Evolutionary conservation across 768 basidiomycete genomes (phyloP), one percentile per base, ranked within the genome.

Genomic region (Coprinopsis cinerea): DNA sequence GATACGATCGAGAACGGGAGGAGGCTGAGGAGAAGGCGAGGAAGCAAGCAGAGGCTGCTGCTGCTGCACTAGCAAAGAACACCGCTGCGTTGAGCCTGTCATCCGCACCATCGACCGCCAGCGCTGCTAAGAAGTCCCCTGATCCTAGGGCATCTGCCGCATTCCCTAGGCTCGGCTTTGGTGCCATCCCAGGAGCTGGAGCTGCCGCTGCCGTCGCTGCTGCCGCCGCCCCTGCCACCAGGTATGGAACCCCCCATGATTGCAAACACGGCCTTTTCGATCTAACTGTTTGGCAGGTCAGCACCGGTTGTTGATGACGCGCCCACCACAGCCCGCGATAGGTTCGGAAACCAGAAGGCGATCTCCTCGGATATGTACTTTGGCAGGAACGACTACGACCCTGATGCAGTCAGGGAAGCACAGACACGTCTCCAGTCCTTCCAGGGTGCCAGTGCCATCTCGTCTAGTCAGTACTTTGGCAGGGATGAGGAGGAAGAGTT

Each of bases 341-440:
- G 89, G 59, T 99, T 98, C 64, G 90, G 92, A 1, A 65, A 61
- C 52, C 96, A 98, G 64, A 99, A 97, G 63, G 92, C 81, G 47
- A 99, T 99, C 64, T 97, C 94, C 4, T 95, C 92, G 2, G 96
- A 98, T 61, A 92, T 93, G 89, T 97, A 86, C 73, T 98, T 98
- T 64, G 92, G 85, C 20, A 80, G 95, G 35, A 87, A 88, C 43
- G 66, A 82, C 18, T 97, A 96, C 68, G 94, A 98, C 61, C 81
- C 90, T 1, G 59, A 64, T 30, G 74, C 81, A 2, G 59, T 78
- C 35, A 67, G 73, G 40, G 92, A 97, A 67, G 93, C 93, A 4
- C 87, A 91, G 60, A 67, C 76, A 10, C 83, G 95, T 2, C 71
- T 97, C 35, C 79, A 85, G 58, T 71, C 78, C 34, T 99, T 99